These are phyloP conservation scores for Coemansia sp. DNA, from an alignment of 192 early-diverging fungal species.

Conservation along the genomic window DNA sequence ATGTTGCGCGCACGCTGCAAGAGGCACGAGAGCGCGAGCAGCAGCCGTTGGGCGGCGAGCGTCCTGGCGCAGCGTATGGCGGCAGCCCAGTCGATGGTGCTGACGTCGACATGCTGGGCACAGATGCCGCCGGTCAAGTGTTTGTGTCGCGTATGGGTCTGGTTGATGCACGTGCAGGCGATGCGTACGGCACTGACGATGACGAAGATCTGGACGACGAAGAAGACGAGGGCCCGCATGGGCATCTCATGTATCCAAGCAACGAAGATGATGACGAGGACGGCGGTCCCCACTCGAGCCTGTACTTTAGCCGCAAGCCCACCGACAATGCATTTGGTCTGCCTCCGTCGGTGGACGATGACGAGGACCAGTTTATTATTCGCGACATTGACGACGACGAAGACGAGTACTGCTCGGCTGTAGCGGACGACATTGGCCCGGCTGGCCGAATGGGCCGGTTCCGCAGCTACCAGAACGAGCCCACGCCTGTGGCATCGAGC, in stretches of 20 bases:
- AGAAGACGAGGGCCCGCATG: constrained; percentile 25
- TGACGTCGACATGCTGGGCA: constrained; percentile 19
- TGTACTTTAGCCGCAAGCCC: constrained; percentile 24
- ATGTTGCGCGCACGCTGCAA: constrained; percentile 40
- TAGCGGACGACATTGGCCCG: constrained; percentile 29
- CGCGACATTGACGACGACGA: constrained; percentile 32
- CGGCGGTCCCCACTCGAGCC: constrained; percentile 9
- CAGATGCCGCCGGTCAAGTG: constrained; percentile 22
- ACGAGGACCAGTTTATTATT: constrained; percentile 44
- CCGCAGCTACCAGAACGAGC: constrained; percentile 52
- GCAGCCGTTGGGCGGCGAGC: constrained; percentile 51
- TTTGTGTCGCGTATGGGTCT: constrained; percentile 53
- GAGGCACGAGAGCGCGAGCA: constrained; percentile 46
- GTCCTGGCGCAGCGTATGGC: constrained; percentile 20
- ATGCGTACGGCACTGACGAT: constrained; percentile 28
- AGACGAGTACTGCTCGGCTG: constrained; percentile 9
- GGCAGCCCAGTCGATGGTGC: constrained; percentile 13
- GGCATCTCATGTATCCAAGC: constrained; percentile 19
- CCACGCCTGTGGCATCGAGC: constrained; percentile 6
- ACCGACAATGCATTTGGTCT: background rate
- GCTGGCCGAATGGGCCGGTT: constrained; percentile 45
- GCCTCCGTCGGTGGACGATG: constrained; percentile 21
- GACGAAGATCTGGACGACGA: constrained; percentile 42
- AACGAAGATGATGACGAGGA: constrained; percentile 36
- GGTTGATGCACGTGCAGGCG: constrained; percentile 27